Conservation (phyloP, 805 yeast genomes). For the Candida mattraensis region DNA sequence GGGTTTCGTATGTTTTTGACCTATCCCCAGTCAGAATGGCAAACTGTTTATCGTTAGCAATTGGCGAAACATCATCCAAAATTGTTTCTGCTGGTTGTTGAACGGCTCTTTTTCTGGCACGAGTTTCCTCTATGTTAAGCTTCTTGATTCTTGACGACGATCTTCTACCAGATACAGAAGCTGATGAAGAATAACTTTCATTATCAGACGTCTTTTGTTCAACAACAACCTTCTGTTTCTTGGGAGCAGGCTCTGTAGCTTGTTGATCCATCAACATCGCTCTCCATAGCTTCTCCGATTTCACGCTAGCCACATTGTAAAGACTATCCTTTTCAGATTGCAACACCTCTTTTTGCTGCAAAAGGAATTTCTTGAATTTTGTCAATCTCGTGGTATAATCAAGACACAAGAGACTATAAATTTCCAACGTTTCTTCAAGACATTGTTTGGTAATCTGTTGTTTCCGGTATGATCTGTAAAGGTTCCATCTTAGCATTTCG, state of each 20-base stretch:
- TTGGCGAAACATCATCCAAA: conserved; percentile 33
- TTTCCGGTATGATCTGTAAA: conserved; percentile 26
- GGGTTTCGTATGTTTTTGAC: conserved; percentile 27
- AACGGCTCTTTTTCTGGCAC: conserved; percentile 1
- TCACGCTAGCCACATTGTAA: conserved; percentile 31
- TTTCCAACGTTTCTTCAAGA: conserved; percentile 26
- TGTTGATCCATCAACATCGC: conserved; percentile 10
- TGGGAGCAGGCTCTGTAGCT: not conserved
- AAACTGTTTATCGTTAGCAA: conserved; percentile 36
- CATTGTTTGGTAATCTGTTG: conserved; percentile 27
- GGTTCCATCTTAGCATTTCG: conserved; percentile 29
- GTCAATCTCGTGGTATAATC: conserved; percentile 31
- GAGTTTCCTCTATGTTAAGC: conserved; percentile 7
- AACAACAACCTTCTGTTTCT: conserved; percentile 6
- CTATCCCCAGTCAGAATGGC: conserved; percentile 26
- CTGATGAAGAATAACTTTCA: conserved; percentile 17
- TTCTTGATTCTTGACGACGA: conserved; percentile 15
- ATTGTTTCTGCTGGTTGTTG: conserved; percentile 6
- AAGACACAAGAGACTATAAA: conserved; percentile 27
- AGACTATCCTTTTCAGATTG: conserved; percentile 26
- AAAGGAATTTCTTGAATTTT: conserved; percentile 34
- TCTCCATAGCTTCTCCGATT: conserved; percentile 33
- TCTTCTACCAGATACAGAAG: conserved; percentile 7
- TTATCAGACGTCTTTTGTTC: conserved; percentile 11
- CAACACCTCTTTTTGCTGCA: conserved; percentile 30